Evolutionary conservation across 306 rosid genomes (phyloP).

Genomic region (apple (Malus domestica)): ASM211411v1 NC_041798.1:10884001-10884500

Average conservation of each 20-base stretch:
- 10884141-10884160: conserved; percentile 42
- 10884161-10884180: conserved; percentile 61
- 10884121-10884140: neutral
- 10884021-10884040: neutral
- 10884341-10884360: neutral
- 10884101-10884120: neutral
- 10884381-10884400: neutral
- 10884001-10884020: neutral
- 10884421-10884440: neutral
- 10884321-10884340: neutral
- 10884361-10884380: neutral
- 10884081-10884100: neutral
- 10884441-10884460: neutral
- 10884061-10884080: neutral
- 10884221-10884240: conserved; percentile 10
- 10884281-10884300: neutral
- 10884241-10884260: conserved; percentile 12
- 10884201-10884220: conserved; percentile 46
- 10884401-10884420: neutral
- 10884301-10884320: neutral
- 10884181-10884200: conserved; percentile 69
- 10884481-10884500: neutral
- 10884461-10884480: neutral
- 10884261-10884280: neutral
- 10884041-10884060: neutral